Evolutionary conservation across 306 rosid genomes (phyloP).

Genomic region (Cicer yamashitae): DNA sequence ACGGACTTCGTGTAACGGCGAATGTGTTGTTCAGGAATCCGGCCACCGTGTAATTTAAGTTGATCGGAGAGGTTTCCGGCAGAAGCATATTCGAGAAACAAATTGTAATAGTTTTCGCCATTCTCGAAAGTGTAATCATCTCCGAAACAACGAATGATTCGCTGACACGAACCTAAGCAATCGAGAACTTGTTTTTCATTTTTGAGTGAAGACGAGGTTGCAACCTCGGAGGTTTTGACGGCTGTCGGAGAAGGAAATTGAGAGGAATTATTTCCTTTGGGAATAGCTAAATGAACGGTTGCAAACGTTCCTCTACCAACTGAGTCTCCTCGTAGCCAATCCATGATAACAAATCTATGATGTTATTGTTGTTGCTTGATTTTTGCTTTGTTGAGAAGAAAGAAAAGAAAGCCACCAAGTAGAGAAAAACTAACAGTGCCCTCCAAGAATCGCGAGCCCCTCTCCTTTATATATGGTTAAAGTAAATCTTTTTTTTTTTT

Average conservation of each 20-base stretch:
- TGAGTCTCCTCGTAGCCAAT: conserved; percentile 78
- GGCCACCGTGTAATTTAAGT: conserved; percentile 57
- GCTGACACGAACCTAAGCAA: conserved; percentile 56
- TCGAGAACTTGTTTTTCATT: conserved; percentile 73
- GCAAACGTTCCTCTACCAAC: conserved; percentile 89
- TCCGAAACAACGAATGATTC: conserved; percentile 67
- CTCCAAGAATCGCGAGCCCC: not conserved
- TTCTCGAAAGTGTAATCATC: conserved; percentile 58
- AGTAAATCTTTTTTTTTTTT: not conserved
- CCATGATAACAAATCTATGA: conserved; percentile 49
- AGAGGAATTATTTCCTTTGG: conserved; percentile 1
- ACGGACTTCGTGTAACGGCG: conserved; percentile 55
- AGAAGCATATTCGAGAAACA: conserved; percentile 79
- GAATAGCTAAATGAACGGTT: conserved; percentile 56
- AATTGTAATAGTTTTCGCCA: conserved; percentile 57
- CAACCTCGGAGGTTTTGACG: conserved; percentile 62
- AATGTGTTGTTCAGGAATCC: conserved; percentile 55
- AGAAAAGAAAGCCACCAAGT: not conserved
- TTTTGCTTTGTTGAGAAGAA: conserved; percentile 30
- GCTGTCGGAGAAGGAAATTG: conserved; percentile 54
- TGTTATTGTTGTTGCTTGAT: not conserved
- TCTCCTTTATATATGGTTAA: conserved; percentile 31
- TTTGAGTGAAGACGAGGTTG: conserved; percentile 52
- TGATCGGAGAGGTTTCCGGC: conserved; percentile 68
- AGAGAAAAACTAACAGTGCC: not conserved